Evolutionary conservation across 306 rosid genomes (phyloP), one percentile per base, ranked within the genome.

Genomic region (Cyamopsis tetragonoloba): DNA sequence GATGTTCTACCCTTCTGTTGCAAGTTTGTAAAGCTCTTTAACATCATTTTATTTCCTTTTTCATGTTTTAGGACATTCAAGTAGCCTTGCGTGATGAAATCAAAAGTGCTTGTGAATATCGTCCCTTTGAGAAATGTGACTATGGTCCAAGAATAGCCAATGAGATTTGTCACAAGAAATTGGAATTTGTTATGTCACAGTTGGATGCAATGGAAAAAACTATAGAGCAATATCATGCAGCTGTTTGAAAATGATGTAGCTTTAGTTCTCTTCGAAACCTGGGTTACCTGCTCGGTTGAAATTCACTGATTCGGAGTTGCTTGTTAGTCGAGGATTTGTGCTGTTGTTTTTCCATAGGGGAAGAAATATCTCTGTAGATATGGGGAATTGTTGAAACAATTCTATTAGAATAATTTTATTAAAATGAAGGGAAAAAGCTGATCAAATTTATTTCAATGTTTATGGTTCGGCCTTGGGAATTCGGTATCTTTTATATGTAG

Each of bases 81-180:
- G 87, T 89, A 59, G 86, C 95, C 0, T 62, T 92, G 77, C 92
- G 93, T 56, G 93, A 86, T 78, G 96, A 93, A 72, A 93, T 93
- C 77, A 88, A 89, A 80, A 84, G 96, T 73, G 96, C 96, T 1
- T 92, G 96, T 41, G 98, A 89, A 65, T 87, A 89, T 70, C 96
- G 96, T 68, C 96, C 98, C 14, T 89, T 89, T 77, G 98, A 92
- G 88, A 92, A 89, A 73, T 86, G 98, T 57, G 96, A 89, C 79
- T 92, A 89, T 55, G 86, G 93, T 44, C 55, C 98, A 28, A 86
- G 98, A 82, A 74, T 87, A 65, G 88, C 95, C 38, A 93, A 85
- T 55, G 98, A 92, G 78, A 88, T 92, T 42, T 89, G 85, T 74
- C 64, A 81, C 81, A 86, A 89, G 85, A 92, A 87, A 75, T 78